These are phyloP conservation scores for Ogataea populi-albae DNA, from an alignment of 805 yeast species.

Conservation along the genomic window DNA sequence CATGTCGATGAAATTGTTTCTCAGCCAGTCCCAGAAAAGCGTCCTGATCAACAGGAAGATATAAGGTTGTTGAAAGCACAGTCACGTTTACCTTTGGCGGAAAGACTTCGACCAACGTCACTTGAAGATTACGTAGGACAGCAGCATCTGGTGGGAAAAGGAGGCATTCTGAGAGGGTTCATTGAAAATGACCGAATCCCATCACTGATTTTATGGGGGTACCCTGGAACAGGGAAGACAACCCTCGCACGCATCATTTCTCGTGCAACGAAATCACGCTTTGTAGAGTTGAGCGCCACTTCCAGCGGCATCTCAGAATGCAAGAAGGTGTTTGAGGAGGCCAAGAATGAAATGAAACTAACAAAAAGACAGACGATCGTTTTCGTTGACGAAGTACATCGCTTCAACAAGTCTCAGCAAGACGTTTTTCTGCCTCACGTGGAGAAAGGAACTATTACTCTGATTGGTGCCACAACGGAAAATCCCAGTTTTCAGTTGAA, in stretches of 20 bases:
- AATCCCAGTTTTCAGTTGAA: slow-evolving; percentile 84
- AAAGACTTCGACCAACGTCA: slow-evolving; percentile 72
- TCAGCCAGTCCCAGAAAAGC: neutral
- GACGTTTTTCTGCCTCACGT: slow-evolving; percentile 81
- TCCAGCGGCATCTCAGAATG: slow-evolving; percentile 65
- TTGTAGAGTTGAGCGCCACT: slow-evolving; percentile 85
- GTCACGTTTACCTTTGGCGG: slow-evolving; percentile 58
- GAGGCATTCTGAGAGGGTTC: slow-evolving; percentile 66
- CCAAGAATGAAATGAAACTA: slow-evolving; percentile 42
- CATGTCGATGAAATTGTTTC: neutral
- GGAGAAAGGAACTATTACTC: slow-evolving; percentile 75
- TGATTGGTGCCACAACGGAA: slow-evolving; percentile 97
- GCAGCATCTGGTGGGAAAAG: slow-evolving; percentile 62
- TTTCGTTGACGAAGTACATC: slow-evolving; percentile 90
- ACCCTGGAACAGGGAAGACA: slow-evolving; percentile 95
- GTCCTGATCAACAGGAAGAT: slow-evolving; percentile 17
- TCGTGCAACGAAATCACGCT: slow-evolving; percentile 47
- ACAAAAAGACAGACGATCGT: slow-evolving; percentile 60
- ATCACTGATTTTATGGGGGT: slow-evolving; percentile 90
- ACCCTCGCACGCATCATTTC: slow-evolving; percentile 65
- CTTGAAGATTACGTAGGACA: slow-evolving; percentile 83
- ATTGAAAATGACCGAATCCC: slow-evolving; percentile 67
- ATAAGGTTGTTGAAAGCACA: slow-evolving; percentile 19
- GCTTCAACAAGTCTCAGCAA: slow-evolving; percentile 84
- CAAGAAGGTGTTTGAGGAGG: slow-evolving; percentile 55